Evolutionary conservation across 192 early-diverging fungal genomes (phyloP), one percentile per base, ranked within the genome.

Genomic region (Chytriomyces hyalinus): DNA sequence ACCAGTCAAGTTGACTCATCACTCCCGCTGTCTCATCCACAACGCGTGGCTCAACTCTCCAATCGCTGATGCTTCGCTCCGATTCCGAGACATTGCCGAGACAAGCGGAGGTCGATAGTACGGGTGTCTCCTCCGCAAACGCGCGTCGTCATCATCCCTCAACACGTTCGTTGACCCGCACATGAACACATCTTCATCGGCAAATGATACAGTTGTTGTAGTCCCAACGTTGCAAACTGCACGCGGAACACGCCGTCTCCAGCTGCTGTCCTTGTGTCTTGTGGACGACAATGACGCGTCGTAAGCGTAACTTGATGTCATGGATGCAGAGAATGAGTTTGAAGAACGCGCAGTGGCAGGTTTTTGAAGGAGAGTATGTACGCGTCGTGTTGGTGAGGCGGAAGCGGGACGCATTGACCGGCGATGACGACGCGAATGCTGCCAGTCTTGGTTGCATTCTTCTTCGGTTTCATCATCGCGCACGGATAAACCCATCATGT

Each of bases 401-500:
- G 53, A 57, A 13, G 13, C 15, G 3, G 53, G 53, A 13, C 53
- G 53, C 2, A 4, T 57, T 57, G 53, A 13, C 15, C 13, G 15
- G 13, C 5, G 53, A 57, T 20, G 53, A n/a, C 53, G 53, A 57
- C 3, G 13, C 4, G 44, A 7, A 13, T 70, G 10, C 13, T 70
- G 20, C 49, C 49, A 70, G 49, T 70, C 68, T 15, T 7, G 6
- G n/a, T 49, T 50, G 49, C 36, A 24, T 24, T 49, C 68, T 24
- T 24, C 68, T 28, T 26, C 68, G 2, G 7, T 50, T 53, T 53
- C 68, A 28, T 70, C 68, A 53, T 70, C 68, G 6, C 20, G 51
- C 50, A 70, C 36, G 26, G 68, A 70, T 7, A 70, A 26, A 4
- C 26, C 26, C 68, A 70, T 70, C 68, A 70, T 70, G 22, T 50